Conservation (phyloP, 257 asterid species). For the Solanum virginianum region DNA sequence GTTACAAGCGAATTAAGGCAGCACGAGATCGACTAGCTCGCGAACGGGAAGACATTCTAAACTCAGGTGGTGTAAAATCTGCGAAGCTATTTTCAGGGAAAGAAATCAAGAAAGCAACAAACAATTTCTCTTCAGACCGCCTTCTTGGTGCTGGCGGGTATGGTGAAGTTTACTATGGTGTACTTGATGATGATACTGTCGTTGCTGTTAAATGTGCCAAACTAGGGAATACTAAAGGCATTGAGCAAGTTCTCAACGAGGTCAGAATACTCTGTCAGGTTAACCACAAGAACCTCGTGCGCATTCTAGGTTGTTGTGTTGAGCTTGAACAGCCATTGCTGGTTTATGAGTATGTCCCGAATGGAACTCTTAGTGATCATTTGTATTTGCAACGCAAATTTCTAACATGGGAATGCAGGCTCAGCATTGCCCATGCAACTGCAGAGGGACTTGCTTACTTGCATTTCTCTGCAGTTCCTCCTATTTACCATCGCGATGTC, state of each 20-base stretch:
- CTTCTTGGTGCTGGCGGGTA: constrained; percentile 88
- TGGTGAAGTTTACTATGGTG: constrained; percentile 78
- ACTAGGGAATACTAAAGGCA: constrained; percentile 69
- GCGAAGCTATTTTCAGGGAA: constrained; percentile 63
- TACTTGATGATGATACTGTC: constrained; percentile 50
- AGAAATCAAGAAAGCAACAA: constrained; percentile 73
- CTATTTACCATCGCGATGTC: constrained; percentile 83
- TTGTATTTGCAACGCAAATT: constrained; percentile 12
- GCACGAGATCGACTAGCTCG: constrained; percentile 52
- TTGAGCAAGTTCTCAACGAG: constrained; percentile 84
- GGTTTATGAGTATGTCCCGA: constrained; percentile 63
- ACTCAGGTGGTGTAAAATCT: constrained; percentile 56
- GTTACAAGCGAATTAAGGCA: constrained; percentile 38
- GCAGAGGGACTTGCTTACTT: constrained; percentile 89
- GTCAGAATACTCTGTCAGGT: constrained; percentile 88
- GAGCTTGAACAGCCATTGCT: constrained; percentile 84
- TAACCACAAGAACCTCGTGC: constrained; percentile 69
- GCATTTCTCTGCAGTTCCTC: constrained; percentile 78
- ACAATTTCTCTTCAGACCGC: constrained; percentile 56
- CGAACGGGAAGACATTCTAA: constrained; percentile 72
- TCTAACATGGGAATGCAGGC: constrained; percentile 45
- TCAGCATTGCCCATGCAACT: constrained; percentile 56
- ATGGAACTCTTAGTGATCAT: constrained; percentile 61
- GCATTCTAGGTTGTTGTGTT: constrained; percentile 85
- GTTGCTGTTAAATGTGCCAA: constrained; percentile 93